These are phyloP conservation scores for Stephania cephalantha DNA, from an alignment of 164 flowering plant genomes.

Conservation along the genomic window DNA sequence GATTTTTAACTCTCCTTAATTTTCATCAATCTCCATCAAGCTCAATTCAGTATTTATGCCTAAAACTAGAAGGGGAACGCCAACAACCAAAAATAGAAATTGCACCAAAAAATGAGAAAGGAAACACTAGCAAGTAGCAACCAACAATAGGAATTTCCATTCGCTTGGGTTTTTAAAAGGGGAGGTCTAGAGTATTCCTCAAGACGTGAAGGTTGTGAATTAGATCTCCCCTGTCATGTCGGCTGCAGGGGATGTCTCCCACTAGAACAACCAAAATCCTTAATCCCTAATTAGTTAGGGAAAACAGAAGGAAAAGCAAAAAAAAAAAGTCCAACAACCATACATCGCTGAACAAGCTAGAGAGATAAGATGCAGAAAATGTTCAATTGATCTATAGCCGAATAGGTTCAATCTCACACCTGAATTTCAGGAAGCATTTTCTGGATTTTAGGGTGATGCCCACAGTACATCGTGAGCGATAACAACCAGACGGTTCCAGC, in stretches of 20 bases:
- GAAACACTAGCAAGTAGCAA: not conserved
- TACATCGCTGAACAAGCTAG: not conserved
- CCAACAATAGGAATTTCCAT: too few relatives aligned
- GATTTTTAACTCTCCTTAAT: too few relatives aligned
- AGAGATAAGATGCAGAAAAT: not conserved
- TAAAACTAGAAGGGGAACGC: not conserved
- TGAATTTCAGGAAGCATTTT: constrained; percentile 93
- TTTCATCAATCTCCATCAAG: not conserved
- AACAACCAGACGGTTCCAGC: constrained; percentile 94
- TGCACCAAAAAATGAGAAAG: not conserved
- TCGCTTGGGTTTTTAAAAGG: too few relatives aligned
- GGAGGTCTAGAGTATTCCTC: too few relatives aligned
- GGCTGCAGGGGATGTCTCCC: too few relatives aligned
- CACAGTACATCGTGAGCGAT: constrained; percentile 91
- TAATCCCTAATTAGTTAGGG: not conserved
- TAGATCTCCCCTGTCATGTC: too few relatives aligned
- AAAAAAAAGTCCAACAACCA: not conserved
- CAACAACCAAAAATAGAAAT: too few relatives aligned
- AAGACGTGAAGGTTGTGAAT: too few relatives aligned
- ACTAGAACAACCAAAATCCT: too few relatives aligned
- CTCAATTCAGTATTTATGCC: not conserved
- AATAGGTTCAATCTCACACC: constrained; percentile 32
- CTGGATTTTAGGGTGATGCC: constrained; percentile 71
- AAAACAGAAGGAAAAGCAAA: too few relatives aligned
- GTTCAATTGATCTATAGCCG: not conserved